Evolutionary conservation across 148 eudicot species (phyloP).

Genomic region (Amaranthus cruentus): DNA sequence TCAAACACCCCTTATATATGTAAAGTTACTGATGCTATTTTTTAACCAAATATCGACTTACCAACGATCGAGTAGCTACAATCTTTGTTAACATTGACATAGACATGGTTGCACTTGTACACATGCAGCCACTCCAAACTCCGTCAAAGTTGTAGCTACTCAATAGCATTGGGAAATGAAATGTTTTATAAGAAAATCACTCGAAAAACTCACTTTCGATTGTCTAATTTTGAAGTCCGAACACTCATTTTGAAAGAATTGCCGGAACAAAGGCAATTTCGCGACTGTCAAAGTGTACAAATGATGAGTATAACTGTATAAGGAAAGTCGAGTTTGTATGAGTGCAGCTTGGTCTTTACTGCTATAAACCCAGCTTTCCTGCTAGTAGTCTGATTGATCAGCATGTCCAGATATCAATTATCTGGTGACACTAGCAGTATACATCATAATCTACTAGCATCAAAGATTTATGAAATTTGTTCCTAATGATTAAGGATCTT

Average conservation of each 20-base stretch:
- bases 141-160: too few species aligned
- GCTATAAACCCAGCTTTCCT: neutral
- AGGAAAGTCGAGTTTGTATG: neutral
- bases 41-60: too few species aligned
- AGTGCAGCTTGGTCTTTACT: neutral
- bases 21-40: too few species aligned
- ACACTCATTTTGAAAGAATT: conserved; percentile 3
- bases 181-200: too few species aligned
- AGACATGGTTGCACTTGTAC: too few species aligned
- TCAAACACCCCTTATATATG: too few species aligned
- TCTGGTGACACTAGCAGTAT: neutral
- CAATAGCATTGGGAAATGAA: too few species aligned
- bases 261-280: neutral
- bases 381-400: neutral
- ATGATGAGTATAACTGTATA: neutral
- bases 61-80: too few species aligned
- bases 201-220: too few species aligned
- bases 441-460: neutral
- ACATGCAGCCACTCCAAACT: too few species aligned
- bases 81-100: too few species aligned
- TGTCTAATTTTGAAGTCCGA: neutral
- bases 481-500: neutral
- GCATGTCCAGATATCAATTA: neutral
- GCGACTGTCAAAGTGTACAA: neutral
- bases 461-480: neutral